phyloP scores from a whole-genome alignment of 2,329 filamentous ascomycete genomes.

The Penicillium oxalicum region DNA sequence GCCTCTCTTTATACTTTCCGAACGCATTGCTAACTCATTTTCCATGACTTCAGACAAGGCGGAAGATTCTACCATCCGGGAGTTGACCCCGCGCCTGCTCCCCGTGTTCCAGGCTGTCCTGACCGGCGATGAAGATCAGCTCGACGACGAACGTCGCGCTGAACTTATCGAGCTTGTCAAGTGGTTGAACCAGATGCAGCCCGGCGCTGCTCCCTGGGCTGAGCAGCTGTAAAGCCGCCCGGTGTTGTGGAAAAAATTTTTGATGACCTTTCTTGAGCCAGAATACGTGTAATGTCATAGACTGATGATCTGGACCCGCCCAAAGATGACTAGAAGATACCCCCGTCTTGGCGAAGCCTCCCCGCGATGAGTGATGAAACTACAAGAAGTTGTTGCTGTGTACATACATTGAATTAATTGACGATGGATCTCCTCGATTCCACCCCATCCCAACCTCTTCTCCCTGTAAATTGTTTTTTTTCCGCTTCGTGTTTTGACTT shows the following conservation, averaged over 20 bases:
- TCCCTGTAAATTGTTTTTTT: not conserved
- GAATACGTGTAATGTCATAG: conserved; percentile 25
- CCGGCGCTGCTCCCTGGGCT: conserved; percentile 35
- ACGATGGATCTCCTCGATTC: not conserved
- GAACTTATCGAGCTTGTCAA: conserved; percentile 45
- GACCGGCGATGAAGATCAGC: conserved; percentile 40
- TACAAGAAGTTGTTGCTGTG: conserved; percentile 24
- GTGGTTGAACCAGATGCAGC: conserved; percentile 44
- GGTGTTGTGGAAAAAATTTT: conserved; percentile 1
- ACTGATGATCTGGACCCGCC: conserved; percentile 19
- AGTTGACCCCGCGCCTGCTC: conserved; percentile 42
- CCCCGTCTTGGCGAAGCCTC: conserved; percentile 19
- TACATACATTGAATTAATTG: conserved; percentile 19
- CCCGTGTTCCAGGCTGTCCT: conserved; percentile 46
- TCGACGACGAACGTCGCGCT: conserved; percentile 44
- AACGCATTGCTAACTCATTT: not conserved
- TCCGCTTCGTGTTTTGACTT: not conserved
- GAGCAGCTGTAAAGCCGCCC: conserved; percentile 30
- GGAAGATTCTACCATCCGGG: conserved; percentile 42
- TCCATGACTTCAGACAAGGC: conserved; percentile 35
- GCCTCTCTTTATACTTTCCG: not conserved
- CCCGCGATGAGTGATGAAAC: conserved; percentile 28
- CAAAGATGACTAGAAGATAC: conserved; percentile 31
- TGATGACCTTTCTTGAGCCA: conserved; percentile 12
- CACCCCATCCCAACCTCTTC: too few species aligned